Conservation (phyloP, 2,329 filamentous ascomycete species). For the Trichoderma sp. region DNA sequence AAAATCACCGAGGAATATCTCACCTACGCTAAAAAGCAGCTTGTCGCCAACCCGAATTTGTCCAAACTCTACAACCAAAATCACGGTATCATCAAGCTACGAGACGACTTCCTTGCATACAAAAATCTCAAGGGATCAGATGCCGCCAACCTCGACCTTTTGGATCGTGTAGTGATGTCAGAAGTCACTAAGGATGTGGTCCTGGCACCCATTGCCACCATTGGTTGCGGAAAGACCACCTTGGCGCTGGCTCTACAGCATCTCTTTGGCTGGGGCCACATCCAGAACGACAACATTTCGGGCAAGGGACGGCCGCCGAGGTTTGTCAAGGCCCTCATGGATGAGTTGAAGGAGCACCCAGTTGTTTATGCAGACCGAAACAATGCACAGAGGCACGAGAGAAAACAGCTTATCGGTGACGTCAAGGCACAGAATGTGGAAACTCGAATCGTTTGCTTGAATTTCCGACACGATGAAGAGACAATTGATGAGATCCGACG, state of each 20-base stretch:
- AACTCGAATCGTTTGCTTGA: slow-evolving; percentile 77
- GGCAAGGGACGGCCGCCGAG: slow-evolving; percentile 74
- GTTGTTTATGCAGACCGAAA: slow-evolving; percentile 92
- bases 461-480: slow-evolving; percentile 83
- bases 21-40: slow-evolving; percentile 71
- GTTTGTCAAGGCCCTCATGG: slow-evolving; percentile 72
- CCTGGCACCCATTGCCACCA: slow-evolving; percentile 87
- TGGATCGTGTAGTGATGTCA: slow-evolving; percentile 46
- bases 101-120: slow-evolving; percentile 82
- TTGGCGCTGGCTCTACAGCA: slow-evolving; percentile 77
- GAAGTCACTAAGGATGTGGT: slow-evolving; percentile 69
- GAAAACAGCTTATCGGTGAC: slow-evolving; percentile 83
- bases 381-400: slow-evolving; percentile 86
- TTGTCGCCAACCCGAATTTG: slow-evolving; percentile 68
- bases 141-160: slow-evolving; percentile 74
- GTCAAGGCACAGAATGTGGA: slow-evolving; percentile 62
- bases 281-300: slow-evolving; percentile 96
- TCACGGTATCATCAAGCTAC: slow-evolving; percentile 90
- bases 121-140: slow-evolving; percentile 86
- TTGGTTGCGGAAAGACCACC: slow-evolving; percentile 97
- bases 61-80: slow-evolving; percentile 77
- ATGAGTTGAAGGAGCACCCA: slow-evolving; percentile 62
- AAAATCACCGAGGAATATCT: slow-evolving; percentile 92
- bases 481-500: slow-evolving; percentile 71
- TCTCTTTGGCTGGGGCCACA: slow-evolving; percentile 87